These are phyloP conservation scores for Diphasiastrum complanatum DNA, from an alignment of 83 land plant species.

Conservation along the genomic window DNA sequence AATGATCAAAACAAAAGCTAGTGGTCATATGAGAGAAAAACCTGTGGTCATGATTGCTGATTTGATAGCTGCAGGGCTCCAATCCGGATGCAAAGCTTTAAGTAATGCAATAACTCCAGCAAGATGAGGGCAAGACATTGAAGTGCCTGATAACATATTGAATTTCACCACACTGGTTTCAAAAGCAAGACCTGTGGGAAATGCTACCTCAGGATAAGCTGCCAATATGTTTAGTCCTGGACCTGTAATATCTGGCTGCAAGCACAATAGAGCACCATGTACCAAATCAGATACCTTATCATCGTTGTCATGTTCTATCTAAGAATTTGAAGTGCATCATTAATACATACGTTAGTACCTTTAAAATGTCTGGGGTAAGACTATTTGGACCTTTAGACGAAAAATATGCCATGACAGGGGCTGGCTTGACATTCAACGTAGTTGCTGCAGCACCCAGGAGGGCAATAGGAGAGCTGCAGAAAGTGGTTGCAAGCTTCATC, in stretches of 20 bases:
- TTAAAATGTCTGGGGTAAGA: background rate
- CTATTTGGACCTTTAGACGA: background rate
- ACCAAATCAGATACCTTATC: too few relatives aligned
- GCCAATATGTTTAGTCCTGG: constrained; percentile 13
- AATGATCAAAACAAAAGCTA: too few relatives aligned
- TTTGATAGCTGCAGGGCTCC: constrained; percentile 15
- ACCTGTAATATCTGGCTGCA: constrained; percentile 11
- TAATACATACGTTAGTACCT: background rate
- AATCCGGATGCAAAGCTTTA: constrained; percentile 9
- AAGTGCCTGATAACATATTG: constrained; percentile 8
- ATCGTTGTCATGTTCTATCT: too few relatives aligned
- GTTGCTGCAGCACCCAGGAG: background rate
- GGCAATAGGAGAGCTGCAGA: background rate
- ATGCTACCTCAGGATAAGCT: background rate
- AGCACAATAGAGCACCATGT: too few relatives aligned
- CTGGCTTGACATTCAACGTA: too few relatives aligned
- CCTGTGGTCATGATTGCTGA: constrained; percentile 17
- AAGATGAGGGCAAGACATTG: constrained; percentile 12
- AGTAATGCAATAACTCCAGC: constrained; percentile 5
- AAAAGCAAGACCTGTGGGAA: constrained; percentile 1
- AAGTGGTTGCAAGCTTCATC: too few relatives aligned
- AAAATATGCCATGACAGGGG: background rate
- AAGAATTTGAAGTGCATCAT: background rate
- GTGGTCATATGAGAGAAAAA: too few relatives aligned
- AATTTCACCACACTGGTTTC: constrained; percentile 2